These are phyloP conservation scores for Rhizoclosmatium sp. DNA, from an alignment of 192 early-diverging fungal genomes.

Conservation along the genomic window DNA sequence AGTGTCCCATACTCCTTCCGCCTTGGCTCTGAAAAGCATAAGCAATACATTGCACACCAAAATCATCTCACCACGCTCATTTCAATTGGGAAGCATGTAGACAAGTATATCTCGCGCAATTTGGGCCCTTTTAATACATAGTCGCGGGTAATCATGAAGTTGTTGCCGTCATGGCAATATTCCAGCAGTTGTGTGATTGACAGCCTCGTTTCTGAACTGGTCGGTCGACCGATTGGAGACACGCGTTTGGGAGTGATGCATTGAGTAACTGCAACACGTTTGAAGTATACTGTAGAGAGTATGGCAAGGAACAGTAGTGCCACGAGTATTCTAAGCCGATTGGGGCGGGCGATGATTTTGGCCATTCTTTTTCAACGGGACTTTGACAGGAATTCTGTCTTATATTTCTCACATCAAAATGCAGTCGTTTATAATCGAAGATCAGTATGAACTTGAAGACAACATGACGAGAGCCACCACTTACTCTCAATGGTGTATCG, in stretches of 20 bases:
- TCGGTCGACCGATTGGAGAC: not conserved
- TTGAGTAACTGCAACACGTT: not conserved
- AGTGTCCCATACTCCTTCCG: conserved; percentile 29
- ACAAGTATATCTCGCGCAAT: not conserved
- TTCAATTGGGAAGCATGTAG: conserved; percentile 22
- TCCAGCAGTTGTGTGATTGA: not conserved
- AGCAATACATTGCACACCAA: not conserved
- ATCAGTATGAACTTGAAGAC: not conserved
- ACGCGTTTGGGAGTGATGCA: not conserved
- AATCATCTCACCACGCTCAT: not conserved
- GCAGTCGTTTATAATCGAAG: not conserved
- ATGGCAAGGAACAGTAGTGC: not conserved
- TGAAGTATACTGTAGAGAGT: not conserved
- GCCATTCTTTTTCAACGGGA: not conserved
- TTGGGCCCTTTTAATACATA: not conserved
- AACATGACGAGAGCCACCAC: not conserved
- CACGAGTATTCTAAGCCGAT: not conserved
- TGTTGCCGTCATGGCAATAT: not conserved
- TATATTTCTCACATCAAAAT: too few species aligned
- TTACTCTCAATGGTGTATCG: not conserved
- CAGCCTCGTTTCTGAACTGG: not conserved
- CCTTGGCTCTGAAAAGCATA: not conserved
- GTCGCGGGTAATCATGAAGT: conserved; percentile 7
- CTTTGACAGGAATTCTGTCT: too few species aligned
- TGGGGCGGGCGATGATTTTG: not conserved